Conservation (phyloP, 1,284 basidiomycete genomes). For the Cryptococcus neoformans region DNA sequence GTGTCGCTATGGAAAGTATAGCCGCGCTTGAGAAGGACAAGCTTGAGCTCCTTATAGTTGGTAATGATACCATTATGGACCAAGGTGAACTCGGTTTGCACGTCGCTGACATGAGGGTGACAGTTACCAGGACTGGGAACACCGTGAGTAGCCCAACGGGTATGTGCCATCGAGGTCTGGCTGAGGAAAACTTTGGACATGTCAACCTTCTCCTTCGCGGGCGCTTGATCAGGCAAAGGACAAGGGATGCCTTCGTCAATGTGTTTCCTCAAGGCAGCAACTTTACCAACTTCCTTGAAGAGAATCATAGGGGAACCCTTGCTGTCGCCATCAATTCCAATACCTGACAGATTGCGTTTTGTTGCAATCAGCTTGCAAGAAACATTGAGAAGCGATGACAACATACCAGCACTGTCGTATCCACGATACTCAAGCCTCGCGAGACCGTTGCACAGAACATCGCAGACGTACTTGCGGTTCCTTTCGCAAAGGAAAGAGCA, state of each 20-base stretch:
- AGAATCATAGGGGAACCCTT: slow-evolving; percentile 62
- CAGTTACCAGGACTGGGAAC: slow-evolving; percentile 85
- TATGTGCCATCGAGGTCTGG: slow-evolving; percentile 98
- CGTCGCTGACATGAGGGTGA: slow-evolving; percentile 91
- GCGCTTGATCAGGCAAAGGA: slow-evolving; percentile 13
- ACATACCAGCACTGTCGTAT: slow-evolving; percentile 82
- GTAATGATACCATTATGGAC: slow-evolving; percentile 99
- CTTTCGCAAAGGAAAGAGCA: slow-evolving; percentile 91
- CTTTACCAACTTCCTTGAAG: slow-evolving; percentile 99
- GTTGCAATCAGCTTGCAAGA: not conserved
- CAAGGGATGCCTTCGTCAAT: slow-evolving; percentile 63
- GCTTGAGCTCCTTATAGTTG: slow-evolving; percentile 83
- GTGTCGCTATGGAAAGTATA: slow-evolving; percentile 95
- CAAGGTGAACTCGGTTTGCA: slow-evolving; percentile 76
- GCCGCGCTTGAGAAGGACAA: slow-evolving; percentile 93
- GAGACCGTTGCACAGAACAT: slow-evolving; percentile 88
- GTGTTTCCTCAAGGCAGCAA: slow-evolving; percentile 87
- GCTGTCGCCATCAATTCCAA: slow-evolving; percentile 93
- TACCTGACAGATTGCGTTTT: slow-evolving; percentile 53
- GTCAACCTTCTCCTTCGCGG: slow-evolving; percentile 56
- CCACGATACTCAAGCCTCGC: slow-evolving; percentile 97
- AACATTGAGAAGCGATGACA: not conserved
- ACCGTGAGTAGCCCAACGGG: slow-evolving; percentile 99
- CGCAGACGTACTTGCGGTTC: slow-evolving; percentile 89
- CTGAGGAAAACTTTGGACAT: slow-evolving; percentile 77